phyloP scores from a whole-genome alignment of 2,329 filamentous ascomycete genomes.

The Trichoderma aggressivum region DNA sequence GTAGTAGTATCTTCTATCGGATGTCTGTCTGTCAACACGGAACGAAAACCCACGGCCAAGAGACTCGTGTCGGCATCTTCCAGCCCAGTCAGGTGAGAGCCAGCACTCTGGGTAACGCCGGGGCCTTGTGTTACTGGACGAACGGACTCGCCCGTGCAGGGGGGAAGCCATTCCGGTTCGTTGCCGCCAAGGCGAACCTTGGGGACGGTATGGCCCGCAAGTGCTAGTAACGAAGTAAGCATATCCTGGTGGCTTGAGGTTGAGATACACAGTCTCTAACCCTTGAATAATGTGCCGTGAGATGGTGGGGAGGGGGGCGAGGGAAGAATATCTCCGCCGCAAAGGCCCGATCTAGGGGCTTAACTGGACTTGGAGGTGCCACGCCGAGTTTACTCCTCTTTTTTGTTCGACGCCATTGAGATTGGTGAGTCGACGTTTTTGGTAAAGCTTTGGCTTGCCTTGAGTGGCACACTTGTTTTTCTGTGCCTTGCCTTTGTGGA shows the following conservation, averaged over 20 bases:
- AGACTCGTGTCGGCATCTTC: background rate
- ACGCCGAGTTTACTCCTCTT: background rate
- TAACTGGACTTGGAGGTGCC: background rate
- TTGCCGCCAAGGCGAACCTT: background rate
- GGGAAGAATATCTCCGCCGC: background rate
- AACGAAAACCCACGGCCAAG: background rate
- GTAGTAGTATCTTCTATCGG: background rate
- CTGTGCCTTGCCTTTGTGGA: background rate
- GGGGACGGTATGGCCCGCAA: background rate
- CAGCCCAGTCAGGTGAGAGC: background rate
- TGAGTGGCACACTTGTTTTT: background rate
- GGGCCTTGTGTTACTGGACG: background rate
- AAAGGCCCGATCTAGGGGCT: background rate
- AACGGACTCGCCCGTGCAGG: background rate
- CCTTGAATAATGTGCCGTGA: background rate
- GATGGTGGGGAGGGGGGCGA: background rate
- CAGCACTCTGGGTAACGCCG: background rate
- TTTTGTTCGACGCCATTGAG: background rate
- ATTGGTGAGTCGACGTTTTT: background rate
- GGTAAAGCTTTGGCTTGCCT: background rate
- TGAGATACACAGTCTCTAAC: background rate
- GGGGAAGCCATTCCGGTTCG: slow-evolving; percentile 3
- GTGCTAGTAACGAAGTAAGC: slow-evolving; percentile 4
- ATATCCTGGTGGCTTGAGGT: background rate
- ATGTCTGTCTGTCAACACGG: background rate